Conservation (phyloP, 257 asterid genomes). For the Anisodus acutangulus region DNA sequence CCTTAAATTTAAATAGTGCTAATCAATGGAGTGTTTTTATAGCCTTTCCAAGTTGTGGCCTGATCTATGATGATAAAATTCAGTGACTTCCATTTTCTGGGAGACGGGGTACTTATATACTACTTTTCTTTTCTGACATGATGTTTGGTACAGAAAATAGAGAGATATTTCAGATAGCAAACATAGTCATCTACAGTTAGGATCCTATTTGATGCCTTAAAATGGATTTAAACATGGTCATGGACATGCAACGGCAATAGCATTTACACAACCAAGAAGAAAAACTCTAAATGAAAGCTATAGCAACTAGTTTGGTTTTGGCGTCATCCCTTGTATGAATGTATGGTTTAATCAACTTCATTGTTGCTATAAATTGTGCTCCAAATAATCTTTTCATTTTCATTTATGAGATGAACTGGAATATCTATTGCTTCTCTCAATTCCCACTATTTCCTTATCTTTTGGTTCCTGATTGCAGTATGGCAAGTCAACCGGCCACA, state of each 20-base stretch:
- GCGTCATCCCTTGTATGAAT: not conserved
- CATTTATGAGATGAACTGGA: not conserved
- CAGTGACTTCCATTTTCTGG: not conserved
- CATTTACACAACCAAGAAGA: not conserved
- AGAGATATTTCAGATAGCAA: not conserved
- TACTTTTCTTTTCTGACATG: constrained; percentile 6
- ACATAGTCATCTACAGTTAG: not conserved
- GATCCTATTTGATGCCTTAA: not conserved
- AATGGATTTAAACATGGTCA: not conserved
- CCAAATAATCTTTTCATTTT: not conserved
- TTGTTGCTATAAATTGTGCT: not conserved
- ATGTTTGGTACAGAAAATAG: not conserved
- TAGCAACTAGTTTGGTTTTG: not conserved
- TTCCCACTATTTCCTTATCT: constrained; percentile 4
- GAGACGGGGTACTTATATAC: not conserved
- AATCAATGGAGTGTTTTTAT: not conserved
- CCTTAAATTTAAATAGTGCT: not conserved
- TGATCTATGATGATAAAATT: not conserved
- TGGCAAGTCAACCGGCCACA: constrained; percentile 58
- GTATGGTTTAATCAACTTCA: not conserved
- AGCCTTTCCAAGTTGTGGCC: not conserved
- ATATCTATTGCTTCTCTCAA: not conserved
- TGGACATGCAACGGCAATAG: not conserved
- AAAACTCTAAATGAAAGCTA: not conserved
- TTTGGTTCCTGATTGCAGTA: constrained; percentile 38